Conservation (phyloP, 192 early-diverging fungal genomes). For the Coemansia sp. region DNA sequence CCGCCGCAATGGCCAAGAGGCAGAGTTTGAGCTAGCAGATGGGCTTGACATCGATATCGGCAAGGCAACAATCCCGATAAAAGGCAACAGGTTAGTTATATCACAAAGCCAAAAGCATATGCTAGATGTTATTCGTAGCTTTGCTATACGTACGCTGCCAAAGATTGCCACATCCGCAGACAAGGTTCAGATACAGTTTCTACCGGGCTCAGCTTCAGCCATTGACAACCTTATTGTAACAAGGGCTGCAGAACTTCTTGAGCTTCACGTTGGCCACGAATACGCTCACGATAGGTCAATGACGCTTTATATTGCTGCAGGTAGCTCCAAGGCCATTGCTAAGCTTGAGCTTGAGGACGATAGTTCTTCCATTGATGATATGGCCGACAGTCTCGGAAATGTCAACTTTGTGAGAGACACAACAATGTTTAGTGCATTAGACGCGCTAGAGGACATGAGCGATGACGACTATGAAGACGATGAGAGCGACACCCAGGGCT, state of each 20-base stretch:
- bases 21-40: slow-evolving; percentile 18
- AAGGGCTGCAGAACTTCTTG: slow-evolving; percentile 39
- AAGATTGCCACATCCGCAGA: slow-evolving; percentile 27
- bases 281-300: slow-evolving; percentile 43
- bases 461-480: slow-evolving; percentile 29
- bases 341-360: slow-evolving; percentile 52
- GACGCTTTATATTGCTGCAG: slow-evolving; percentile 48
- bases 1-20: slow-evolving; percentile 10
- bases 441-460: slow-evolving; percentile 33
- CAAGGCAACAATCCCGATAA: slow-evolving; percentile 39
- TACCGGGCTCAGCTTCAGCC: slow-evolving; percentile 36
- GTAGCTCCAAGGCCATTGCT: slow-evolving; percentile 40
- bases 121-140: slow-evolving; percentile 38
- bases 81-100: slow-evolving; percentile 36
- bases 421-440: slow-evolving; percentile 21
- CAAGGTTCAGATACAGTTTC: slow-evolving; percentile 49
- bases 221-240: slow-evolving; percentile 43
- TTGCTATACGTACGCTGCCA: slow-evolving; percentile 47
- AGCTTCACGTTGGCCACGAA: slow-evolving; percentile 47
- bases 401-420: slow-evolving; percentile 10
- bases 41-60: slow-evolving; percentile 33
- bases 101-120: slow-evolving; percentile 44
- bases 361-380: slow-evolving; percentile 19
- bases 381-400: neutral
- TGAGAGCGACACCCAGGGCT: slow-evolving; percentile 44